Evolutionary conservation across 2,329 filamentous ascomycete species (phyloP), one percentile per base, ranked within the genome.

Genomic region (Diaporthe citrichinensis): DNA sequence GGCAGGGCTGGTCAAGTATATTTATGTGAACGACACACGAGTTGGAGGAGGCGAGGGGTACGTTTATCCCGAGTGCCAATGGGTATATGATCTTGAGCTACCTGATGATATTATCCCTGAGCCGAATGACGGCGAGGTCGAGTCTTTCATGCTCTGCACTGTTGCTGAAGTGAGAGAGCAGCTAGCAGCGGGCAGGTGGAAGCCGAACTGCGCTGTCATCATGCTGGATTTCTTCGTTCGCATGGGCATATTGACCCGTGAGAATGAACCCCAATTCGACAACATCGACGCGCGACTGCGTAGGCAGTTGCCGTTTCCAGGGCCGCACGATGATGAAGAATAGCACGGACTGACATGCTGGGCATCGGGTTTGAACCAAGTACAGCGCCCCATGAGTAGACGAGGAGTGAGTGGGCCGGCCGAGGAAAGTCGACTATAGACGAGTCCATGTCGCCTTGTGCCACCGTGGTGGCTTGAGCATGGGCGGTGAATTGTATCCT

Each of bases 61-160:
- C 80, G 88, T 98, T 81, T 96, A 98, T 85, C 97, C 97, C 0
- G 97, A 98, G 85, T 93, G 92, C 80, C 93, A 98, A 85, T 98
- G 95, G 87, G 88, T 98, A 59, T 99, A 97, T 85, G 95, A 99
- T 83, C 86, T 98, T 77, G 92, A 95, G 83, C 86, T 99, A 78
- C 90, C 93, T 2, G 84, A 87, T 7, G 91, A 92, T 76, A 88
- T 95, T 5, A 86, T 91, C 49, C 95, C 94, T 17, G 90, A 89
- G 81, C 96, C 96, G 25, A 93, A 94, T 75, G 97, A 99, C 83
- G 92, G 93, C 72, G 97, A 99, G 86, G 97, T 98, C 6, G 94
- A 95, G 81, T 91, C 92, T 77, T 98, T 98, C 82, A 90, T 91
- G 81, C 87, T 98, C 75, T 92, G 92, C 90, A 92, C 89, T 1